Conservation (phyloP, 371 early-diverging fungal species). For the Thermomucor indicae-seudaticae region DNA sequence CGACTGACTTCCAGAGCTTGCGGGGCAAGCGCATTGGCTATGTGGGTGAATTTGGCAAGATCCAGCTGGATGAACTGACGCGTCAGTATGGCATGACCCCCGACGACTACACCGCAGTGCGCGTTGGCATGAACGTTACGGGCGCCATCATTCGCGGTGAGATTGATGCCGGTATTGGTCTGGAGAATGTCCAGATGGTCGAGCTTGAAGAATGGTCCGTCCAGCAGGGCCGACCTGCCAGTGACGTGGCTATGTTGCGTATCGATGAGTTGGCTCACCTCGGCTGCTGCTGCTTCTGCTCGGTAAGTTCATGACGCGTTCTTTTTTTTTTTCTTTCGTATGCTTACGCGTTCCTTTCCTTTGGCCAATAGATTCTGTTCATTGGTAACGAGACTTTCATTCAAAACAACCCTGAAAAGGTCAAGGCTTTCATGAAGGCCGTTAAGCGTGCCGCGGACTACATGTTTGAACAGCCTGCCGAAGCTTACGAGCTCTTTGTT, state of each 20-base stretch:
- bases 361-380: slow-evolving; percentile 44
- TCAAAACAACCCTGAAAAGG: slow-evolving; percentile 53
- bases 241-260: slow-evolving; percentile 61
- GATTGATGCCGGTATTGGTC: slow-evolving; percentile 68
- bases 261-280: slow-evolving; percentile 66
- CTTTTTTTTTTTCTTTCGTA: slow-evolving; percentile 1
- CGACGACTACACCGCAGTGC: slow-evolving; percentile 55
- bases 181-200: slow-evolving; percentile 69
- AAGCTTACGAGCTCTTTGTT: slow-evolving; percentile 49
- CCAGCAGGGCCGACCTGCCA: slow-evolving; percentile 43
- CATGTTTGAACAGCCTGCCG: slow-evolving; percentile 50
- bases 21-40: slow-evolving; percentile 62
- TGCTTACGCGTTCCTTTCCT: too few species aligned
- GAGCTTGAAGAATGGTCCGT: slow-evolving; percentile 66
- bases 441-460: slow-evolving; percentile 51
- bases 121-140: slow-evolving; percentile 69
- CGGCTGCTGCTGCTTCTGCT: slow-evolving; percentile 69
- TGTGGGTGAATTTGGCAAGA: slow-evolving; percentile 66
- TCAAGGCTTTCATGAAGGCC: slow-evolving; percentile 51
- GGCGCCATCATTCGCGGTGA: slow-evolving; percentile 56
- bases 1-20: slow-evolving; percentile 49
- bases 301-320: slow-evolving; percentile 21
- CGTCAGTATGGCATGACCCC: slow-evolving; percentile 58
- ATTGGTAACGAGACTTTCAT: slow-evolving; percentile 65
- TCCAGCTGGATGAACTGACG: slow-evolving; percentile 62